These are phyloP conservation scores for Heritiera fomes DNA, from an alignment of 345 rosid genomes.

Conservation along the genomic window DNA sequence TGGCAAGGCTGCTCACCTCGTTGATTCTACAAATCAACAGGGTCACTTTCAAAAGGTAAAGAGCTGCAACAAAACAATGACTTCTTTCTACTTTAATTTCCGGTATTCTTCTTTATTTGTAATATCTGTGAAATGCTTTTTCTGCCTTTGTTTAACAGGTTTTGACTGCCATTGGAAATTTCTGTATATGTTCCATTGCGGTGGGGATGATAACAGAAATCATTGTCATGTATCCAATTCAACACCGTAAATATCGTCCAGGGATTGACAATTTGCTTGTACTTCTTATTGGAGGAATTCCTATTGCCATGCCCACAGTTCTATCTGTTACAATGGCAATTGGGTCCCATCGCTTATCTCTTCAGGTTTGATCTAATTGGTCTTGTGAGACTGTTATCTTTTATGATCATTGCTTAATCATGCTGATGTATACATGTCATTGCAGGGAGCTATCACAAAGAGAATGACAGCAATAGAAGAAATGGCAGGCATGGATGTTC, in stretches of 20 bases:
- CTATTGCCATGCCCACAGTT: conserved; percentile 76
- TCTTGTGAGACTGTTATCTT: neutral
- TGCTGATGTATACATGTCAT: conserved; percentile 4
- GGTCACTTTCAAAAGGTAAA: conserved; percentile 84
- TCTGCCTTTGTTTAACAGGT: conserved; percentile 42
- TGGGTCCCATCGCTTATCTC: conserved; percentile 63
- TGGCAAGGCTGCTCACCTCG: conserved; percentile 92
- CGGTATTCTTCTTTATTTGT: neutral
- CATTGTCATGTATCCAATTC: conserved; percentile 87
- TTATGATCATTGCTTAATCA: neutral
- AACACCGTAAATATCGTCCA: conserved; percentile 70
- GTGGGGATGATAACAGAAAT: conserved; percentile 78
- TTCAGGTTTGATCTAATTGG: conserved; percentile 44
- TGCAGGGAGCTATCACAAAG: conserved; percentile 71
- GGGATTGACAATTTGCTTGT: conserved; percentile 85
- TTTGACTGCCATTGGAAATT: conserved; percentile 84
- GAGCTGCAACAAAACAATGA: neutral
- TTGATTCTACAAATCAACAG: conserved; percentile 84
- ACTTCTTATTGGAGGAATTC: conserved; percentile 69
- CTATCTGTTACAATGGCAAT: conserved; percentile 74
- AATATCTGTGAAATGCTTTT: neutral
- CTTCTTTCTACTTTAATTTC: neutral
- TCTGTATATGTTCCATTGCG: conserved; percentile 88
- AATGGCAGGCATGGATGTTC: conserved; percentile 77
- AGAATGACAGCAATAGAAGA: conserved; percentile 81